Evolutionary conservation across 192 early-diverging fungal genomes (phyloP).

Genomic region (Dissophora globulifera): DNA sequence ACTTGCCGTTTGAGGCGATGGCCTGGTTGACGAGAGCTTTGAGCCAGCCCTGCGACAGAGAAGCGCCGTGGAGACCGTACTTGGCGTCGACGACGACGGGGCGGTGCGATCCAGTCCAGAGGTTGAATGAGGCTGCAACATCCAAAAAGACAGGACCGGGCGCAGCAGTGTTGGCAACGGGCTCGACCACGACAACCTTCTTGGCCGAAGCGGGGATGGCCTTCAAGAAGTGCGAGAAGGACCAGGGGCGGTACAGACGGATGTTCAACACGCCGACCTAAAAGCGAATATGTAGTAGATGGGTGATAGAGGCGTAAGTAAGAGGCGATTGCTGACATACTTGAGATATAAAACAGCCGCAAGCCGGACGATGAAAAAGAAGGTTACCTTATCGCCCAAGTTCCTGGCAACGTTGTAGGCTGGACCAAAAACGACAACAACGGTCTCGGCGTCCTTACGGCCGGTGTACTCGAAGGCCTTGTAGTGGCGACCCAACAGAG

Average conservation of each 20-base stretch:
- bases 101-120: slow-evolving; percentile 56
- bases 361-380: not conserved
- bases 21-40: slow-evolving; percentile 55
- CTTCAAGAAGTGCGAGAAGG: slow-evolving; percentile 72
- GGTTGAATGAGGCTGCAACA: slow-evolving; percentile 72
- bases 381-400: slow-evolving; percentile 52
- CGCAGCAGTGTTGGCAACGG: slow-evolving; percentile 59
- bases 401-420: slow-evolving; percentile 60
- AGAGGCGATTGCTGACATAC: too few relatives aligned
- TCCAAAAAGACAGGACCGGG: slow-evolving; percentile 80
- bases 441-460: slow-evolving; percentile 71
- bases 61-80: slow-evolving; percentile 35
- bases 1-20: slow-evolving; percentile 12
- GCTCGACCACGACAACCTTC: slow-evolving; percentile 80
- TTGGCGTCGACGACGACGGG: slow-evolving; percentile 57
- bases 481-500: slow-evolving; percentile 71
- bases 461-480: slow-evolving; percentile 88
- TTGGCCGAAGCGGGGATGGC: slow-evolving; percentile 74
- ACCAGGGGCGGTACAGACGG: slow-evolving; percentile 89
- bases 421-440: slow-evolving; percentile 83
- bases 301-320: too few relatives aligned
- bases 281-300: too few relatives aligned
- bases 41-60: slow-evolving; percentile 34
- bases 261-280: slow-evolving; percentile 80
- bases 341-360: not conserved